Conservation (phyloP, 768 basidiomycete genomes). For the Podaxis carcinomalis region DNA sequence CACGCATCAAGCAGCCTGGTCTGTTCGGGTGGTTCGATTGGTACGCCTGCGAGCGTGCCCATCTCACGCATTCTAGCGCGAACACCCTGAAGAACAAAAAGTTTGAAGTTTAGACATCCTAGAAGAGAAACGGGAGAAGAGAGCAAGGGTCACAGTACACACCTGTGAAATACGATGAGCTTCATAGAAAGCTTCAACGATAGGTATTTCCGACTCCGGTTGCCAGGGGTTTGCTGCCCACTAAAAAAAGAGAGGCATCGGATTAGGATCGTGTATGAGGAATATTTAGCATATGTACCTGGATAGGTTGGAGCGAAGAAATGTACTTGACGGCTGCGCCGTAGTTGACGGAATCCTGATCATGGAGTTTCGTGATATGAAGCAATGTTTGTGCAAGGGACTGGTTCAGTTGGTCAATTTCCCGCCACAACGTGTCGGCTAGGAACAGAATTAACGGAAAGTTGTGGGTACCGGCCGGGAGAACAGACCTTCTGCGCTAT, state of each 20-base stretch:
- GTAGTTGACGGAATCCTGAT: conserved; percentile 46
- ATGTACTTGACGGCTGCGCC: conserved; percentile 56
- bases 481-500: conserved; percentile 47
- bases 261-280: not conserved
- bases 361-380: conserved; percentile 45
- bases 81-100: conserved; percentile 47
- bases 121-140: not conserved
- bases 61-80: conserved; percentile 80
- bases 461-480: not conserved
- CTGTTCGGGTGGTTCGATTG: conserved; percentile 90
- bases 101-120: not conserved
- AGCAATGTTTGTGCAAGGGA: conserved; percentile 49
- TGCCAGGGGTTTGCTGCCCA: conserved; percentile 59
- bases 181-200: conserved; percentile 54
- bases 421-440: conserved; percentile 67
- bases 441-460: not conserved
- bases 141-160: conserved; percentile 9
- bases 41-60: conserved; percentile 71
- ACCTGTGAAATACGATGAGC: conserved; percentile 60
- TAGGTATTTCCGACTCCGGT: conserved; percentile 34
- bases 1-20: conserved; percentile 80
- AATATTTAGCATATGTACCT: conserved; percentile 32
- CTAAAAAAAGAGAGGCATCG: conserved; percentile 23
- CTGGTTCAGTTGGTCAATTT: conserved; percentile 59
- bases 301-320: conserved; percentile 52